Conservation (phyloP, 371 early-diverging fungal genomes). For the Mucor lusitanicus region DNA sequence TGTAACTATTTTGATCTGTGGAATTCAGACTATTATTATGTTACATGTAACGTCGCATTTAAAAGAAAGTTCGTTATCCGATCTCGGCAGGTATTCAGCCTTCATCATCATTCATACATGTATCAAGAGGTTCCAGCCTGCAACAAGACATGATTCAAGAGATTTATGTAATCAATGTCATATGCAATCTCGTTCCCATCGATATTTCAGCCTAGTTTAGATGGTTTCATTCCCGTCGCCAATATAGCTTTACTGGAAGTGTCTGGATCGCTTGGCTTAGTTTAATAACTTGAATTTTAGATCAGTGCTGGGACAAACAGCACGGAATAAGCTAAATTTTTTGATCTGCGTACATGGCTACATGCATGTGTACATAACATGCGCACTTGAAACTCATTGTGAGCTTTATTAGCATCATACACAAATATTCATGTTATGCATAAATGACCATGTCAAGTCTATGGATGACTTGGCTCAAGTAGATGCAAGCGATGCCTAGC, state of each 20-base stretch:
- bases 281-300: background rate
- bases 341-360: background rate
- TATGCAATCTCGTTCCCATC: too few relatives aligned
- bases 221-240: too few relatives aligned
- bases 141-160: too few relatives aligned
- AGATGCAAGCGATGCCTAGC: background rate
- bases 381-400: background rate
- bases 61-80: background rate
- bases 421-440: background rate
- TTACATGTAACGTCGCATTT: slow-evolving; percentile 3
- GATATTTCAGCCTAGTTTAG: too few relatives aligned
- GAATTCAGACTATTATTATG: background rate
- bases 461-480: background rate
- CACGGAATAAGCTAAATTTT: background rate
- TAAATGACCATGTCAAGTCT: background rate
- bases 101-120: background rate
- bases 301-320: background rate
- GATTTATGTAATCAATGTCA: too few relatives aligned
- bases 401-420: background rate
- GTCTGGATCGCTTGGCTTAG: background rate
- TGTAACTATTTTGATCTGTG: slow-evolving; percentile 3
- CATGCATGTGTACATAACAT: background rate
- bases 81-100: background rate
- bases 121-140: too few relatives aligned
- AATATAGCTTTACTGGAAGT: too few relatives aligned